Conservation (phyloP, 2,329 filamentous ascomycete species). For the Cytospora leucostoma region DNA sequence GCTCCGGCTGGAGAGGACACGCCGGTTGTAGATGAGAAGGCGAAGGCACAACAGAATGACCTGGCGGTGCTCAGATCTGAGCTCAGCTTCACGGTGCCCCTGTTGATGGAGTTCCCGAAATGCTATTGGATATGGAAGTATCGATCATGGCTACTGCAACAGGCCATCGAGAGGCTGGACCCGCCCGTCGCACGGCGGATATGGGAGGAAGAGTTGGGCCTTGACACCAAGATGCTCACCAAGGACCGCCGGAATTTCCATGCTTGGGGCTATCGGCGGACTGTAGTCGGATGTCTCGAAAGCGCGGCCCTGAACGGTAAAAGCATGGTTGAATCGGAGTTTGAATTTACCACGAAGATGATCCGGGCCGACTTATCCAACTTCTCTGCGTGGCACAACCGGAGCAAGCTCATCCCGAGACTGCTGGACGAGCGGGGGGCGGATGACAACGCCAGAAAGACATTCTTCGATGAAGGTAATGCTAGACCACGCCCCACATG, state of each 20-base stretch:
- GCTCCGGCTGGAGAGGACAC: constrained; percentile 28
- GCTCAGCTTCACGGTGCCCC: constrained; percentile 77
- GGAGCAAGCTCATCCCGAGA: constrained; percentile 78
- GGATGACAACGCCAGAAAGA: constrained; percentile 60
- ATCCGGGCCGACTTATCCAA: constrained; percentile 84
- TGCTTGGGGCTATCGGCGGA: constrained; percentile 88
- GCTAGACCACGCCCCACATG: constrained; percentile 24
- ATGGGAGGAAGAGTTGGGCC: constrained; percentile 81
- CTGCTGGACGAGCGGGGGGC: constrained; percentile 72
- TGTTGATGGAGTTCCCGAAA: constrained; percentile 85
- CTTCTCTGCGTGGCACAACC: constrained; percentile 95
- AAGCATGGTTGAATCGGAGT: constrained; percentile 77
- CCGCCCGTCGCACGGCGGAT: constrained; percentile 58
- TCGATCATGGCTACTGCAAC: constrained; percentile 78
- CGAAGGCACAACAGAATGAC: constrained; percentile 34
- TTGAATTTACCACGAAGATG: constrained; percentile 89
- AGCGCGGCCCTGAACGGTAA: constrained; percentile 50
- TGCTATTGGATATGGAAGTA: constrained; percentile 99
- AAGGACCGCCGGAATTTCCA: constrained; percentile 92
- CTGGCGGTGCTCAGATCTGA: constrained; percentile 68
- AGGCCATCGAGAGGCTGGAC: constrained; percentile 67
- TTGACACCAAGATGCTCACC: constrained; percentile 85
- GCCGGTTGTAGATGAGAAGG: constrained; percentile 6
- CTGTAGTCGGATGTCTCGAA: constrained; percentile 76
- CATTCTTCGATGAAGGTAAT: constrained; percentile 71